Percentiles rank a stretch among this genome's conserved stretches.
phyloP scores from a whole-genome alignment of 208 protist genomes.

The Trypanosoma brucei region DNA sequence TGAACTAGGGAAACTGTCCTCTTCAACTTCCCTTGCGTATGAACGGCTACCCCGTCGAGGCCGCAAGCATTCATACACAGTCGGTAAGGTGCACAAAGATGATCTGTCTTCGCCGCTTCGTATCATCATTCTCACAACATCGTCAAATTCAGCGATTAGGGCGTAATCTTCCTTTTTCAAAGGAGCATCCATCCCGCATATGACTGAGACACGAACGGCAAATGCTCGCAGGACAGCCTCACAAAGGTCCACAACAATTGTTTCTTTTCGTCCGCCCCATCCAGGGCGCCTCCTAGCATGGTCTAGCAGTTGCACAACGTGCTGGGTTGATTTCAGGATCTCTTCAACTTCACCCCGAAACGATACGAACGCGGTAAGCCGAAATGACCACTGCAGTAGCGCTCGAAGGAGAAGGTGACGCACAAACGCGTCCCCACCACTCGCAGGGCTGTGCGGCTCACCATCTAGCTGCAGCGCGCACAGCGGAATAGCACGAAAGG shows the following conservation, averaged over 20 bases:
- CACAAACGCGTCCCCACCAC: conserved; percentile 18
- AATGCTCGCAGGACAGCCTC: conserved; percentile 35
- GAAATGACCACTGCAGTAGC: conserved; percentile 16
- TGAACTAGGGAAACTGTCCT: too few species aligned
- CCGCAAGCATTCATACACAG: conserved; percentile 3
- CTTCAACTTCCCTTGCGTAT: too few species aligned
- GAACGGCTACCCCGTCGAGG: too few species aligned
- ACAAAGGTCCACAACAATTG: conserved; percentile 13
- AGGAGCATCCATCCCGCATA: conserved; percentile 9
- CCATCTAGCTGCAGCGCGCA: conserved; percentile 11
- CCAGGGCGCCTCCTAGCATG: conserved; percentile 20
- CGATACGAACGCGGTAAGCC: background rate
- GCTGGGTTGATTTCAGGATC: conserved; percentile 9
- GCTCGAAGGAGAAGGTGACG: conserved; percentile 16
- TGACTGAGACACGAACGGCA: conserved; percentile 21
- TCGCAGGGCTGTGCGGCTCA: background rate
- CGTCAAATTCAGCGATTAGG: conserved; percentile 18
- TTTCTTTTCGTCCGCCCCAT: background rate
- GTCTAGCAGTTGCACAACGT: conserved; percentile 22
- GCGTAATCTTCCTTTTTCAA: background rate
- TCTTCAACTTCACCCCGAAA: conserved; percentile 9
- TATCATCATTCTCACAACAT: conserved; percentile 1
- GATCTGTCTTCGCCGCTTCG: conserved; percentile 6
- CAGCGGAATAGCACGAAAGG: conserved; percentile 37
- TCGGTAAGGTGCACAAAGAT: conserved; percentile 8